Conservation (phyloP, 768 basidiomycete species). For the Hydnomerulius pinastri region DNA sequence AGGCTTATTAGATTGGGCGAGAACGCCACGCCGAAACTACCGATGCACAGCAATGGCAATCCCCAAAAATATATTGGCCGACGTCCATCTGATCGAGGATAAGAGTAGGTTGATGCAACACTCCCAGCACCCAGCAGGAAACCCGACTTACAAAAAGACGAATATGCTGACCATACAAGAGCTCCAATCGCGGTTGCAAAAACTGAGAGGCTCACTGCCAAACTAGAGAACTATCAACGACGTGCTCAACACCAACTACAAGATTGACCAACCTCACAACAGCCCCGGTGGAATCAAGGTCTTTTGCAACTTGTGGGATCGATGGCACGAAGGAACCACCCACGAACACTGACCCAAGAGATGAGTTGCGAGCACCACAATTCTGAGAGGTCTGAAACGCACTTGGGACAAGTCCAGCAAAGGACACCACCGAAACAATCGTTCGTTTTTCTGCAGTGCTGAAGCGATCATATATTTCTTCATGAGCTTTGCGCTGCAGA, state of each 20-base stretch:
- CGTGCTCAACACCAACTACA: neutral
- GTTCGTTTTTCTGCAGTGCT: constrained; percentile 46
- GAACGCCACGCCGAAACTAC: constrained; percentile 59
- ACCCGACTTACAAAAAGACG: constrained; percentile 46
- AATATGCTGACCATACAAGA: constrained; percentile 53
- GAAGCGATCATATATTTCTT: constrained; percentile 62
- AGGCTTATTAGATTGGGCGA: constrained; percentile 45
- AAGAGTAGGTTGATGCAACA: neutral
- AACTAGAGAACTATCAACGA: constrained; percentile 24
- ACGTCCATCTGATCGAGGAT: constrained; percentile 55
- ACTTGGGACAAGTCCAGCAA: constrained; percentile 67
- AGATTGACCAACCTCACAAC: constrained; percentile 52
- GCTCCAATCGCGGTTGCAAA: constrained; percentile 46
- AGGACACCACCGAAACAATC: constrained; percentile 60
- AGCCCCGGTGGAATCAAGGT: constrained; percentile 56
- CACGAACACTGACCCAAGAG: constrained; percentile 64
- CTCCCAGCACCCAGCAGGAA: neutral
- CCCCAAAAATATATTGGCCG: constrained; percentile 57
- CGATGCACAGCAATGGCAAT: constrained; percentile 59
- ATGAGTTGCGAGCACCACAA: neutral
- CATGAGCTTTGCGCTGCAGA: constrained; percentile 4
- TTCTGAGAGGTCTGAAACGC: constrained; percentile 15
- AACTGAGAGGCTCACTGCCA: constrained; percentile 54
- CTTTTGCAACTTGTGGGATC: constrained; percentile 70
- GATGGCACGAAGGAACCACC: constrained; percentile 71